These are phyloP conservation scores for Sarcodon sp. DNA, from an alignment of 768 basidiomycete genomes.

Conservation along the genomic window DNA sequence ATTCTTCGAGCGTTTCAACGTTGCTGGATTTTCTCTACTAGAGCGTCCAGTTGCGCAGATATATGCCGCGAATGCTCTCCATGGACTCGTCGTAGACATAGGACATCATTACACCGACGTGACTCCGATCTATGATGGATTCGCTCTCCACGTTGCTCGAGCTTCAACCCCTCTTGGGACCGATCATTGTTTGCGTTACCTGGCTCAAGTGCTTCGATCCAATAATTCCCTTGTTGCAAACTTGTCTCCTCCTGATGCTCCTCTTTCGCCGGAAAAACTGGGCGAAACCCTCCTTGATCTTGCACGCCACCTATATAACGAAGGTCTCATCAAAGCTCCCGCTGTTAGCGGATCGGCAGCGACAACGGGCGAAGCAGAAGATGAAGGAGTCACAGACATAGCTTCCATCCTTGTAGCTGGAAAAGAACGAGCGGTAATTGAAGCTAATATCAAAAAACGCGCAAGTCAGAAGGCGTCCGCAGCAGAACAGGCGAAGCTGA, in stretches of 20 bases:
- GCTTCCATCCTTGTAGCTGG: conserved; percentile 85
- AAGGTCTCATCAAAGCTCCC: conserved; percentile 41
- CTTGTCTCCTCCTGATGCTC: conserved; percentile 38
- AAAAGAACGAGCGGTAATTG: conserved; percentile 83
- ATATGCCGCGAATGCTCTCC: conserved; percentile 61
- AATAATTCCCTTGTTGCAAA: conserved; percentile 53
- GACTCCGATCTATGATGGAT: conserved; percentile 65
- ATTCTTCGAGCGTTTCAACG: conserved; percentile 90
- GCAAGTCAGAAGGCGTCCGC: conserved; percentile 59
- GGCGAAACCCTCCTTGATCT: conserved; percentile 46
- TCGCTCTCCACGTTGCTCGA: conserved; percentile 40
- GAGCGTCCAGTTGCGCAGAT: conserved; percentile 79
- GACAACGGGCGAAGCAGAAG: conserved; percentile 69
- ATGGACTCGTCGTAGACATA: conserved; percentile 74
- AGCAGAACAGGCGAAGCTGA: conserved; percentile 68
- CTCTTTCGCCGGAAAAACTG: conserved; percentile 31
- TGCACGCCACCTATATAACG: conserved; percentile 48
- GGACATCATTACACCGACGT: conserved; percentile 67
- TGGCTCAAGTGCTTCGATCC: conserved; percentile 57
- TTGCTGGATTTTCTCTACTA: conserved; percentile 67
- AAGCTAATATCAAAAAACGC: conserved; percentile 72
- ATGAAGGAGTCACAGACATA: conserved; percentile 82
- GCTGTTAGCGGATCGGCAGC: conserved; percentile 25
- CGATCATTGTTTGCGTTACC: conserved; percentile 60
- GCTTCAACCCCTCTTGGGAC: conserved; percentile 53